phyloP scores from a whole-genome alignment of 1,139 yeast species.

The Blastobotrys arbuscula region DNA sequence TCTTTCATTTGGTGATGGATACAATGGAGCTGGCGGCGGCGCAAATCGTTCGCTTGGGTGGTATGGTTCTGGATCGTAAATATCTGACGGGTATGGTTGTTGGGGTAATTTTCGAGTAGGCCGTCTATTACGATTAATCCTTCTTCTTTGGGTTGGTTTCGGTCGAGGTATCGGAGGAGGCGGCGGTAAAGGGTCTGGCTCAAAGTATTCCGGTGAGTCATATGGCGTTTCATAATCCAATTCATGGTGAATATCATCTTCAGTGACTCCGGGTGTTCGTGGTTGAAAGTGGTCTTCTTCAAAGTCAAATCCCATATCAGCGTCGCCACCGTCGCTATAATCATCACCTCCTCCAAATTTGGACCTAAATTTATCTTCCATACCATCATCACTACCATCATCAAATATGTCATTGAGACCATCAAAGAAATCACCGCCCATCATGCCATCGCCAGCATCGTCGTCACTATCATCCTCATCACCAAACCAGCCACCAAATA shows the following conservation, averaged over 20 bases:
- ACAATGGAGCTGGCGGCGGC: conserved; percentile 3
- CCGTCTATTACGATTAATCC: background rate
- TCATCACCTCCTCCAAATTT: background rate
- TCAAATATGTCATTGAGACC: background rate
- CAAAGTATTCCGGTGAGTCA: background rate
- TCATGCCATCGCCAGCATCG: background rate
- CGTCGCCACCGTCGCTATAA: background rate
- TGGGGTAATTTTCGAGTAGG: background rate
- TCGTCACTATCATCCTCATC: background rate
- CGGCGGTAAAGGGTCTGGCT: background rate
- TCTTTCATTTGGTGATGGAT: conserved; percentile 1
- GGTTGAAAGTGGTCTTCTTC: background rate
- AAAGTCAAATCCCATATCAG: background rate
- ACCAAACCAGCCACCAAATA: background rate
- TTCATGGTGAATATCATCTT: background rate
- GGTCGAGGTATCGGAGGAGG: background rate
- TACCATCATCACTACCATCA: background rate
- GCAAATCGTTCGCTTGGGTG: background rate
- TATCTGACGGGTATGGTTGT: background rate
- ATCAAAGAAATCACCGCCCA: background rate
- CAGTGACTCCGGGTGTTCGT: background rate
- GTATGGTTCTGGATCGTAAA: background rate
- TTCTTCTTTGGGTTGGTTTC: background rate
- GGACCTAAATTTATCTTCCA: background rate
- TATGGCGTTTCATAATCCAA: background rate